Conservation (phyloP, 805 yeast species). For the Kuraishia piskuri region DNA sequence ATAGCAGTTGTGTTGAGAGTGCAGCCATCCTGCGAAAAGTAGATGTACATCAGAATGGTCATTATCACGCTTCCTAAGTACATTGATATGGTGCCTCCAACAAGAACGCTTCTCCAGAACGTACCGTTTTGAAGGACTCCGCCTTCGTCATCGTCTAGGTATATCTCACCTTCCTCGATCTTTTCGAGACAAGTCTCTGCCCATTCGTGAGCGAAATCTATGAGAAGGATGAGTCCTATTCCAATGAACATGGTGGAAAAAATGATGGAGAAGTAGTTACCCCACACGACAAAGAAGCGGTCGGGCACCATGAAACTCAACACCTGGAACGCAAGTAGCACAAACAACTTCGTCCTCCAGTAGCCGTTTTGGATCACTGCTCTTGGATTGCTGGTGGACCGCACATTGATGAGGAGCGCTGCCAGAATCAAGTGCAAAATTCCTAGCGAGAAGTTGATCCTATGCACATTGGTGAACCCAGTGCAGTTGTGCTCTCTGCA, state of each 20-base stretch:
- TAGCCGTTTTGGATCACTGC: conserved; percentile 83
- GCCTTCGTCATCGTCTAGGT: conserved; percentile 35
- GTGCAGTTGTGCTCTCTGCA: conserved; percentile 82
- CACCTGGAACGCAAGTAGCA: conserved; percentile 48
- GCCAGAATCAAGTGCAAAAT: conserved; percentile 69
- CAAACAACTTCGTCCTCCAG: conserved; percentile 72
- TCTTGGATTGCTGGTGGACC: conserved; percentile 69
- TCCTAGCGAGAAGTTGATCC: conserved; percentile 85
- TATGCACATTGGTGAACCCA: conserved; percentile 91
- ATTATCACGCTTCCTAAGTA: conserved; percentile 64
- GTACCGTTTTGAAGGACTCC: conserved; percentile 18
- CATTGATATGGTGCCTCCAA: conserved; percentile 86
- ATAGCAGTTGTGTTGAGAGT: conserved; percentile 86
- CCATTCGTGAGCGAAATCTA: conserved; percentile 98
- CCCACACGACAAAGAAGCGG: conserved; percentile 78
- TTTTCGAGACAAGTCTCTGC: conserved; percentile 91
- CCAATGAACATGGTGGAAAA: conserved; percentile 81
- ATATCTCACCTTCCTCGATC: conserved; percentile 69
- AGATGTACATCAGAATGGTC: conserved; percentile 72
- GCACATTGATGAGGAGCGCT: conserved; percentile 58
- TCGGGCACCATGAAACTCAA: conserved; percentile 80
- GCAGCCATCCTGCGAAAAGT: conserved; percentile 78
- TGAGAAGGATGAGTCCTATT: conserved; percentile 82
- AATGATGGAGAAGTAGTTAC: conserved; percentile 79
- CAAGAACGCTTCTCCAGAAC: conserved; percentile 72